Evolutionary conservation across 345 rosid species (phyloP), one percentile per base, ranked within the genome.

Genomic region (Zanthoxylum bungeanum): DNA sequence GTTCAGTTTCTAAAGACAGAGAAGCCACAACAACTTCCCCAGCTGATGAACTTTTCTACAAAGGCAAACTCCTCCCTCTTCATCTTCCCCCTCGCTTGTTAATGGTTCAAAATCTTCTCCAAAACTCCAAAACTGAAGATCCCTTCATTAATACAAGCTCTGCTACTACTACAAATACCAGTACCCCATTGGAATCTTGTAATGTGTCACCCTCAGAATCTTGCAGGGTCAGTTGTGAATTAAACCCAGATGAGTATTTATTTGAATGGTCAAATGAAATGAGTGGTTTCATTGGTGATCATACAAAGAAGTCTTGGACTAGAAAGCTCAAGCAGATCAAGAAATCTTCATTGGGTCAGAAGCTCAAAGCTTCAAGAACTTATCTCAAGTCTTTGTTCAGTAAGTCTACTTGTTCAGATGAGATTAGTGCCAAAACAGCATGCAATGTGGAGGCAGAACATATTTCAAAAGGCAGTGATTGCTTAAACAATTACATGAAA

Each of bases 1-100:
- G 82, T 60, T 82, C 85, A 65, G 58, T 81, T 70, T 73, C 88
- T 65, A 33, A 52, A 56, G 82, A 75, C 8, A 81, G 71, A 52
- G 83, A 72, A 4, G 25, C 78, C 17, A 64, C 78, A n/a, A 70
- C 78, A 14, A 66, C 83, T 55, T 85, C 83, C 28, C 94, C 97
- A 0, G 98, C 99, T 27, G 99, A 96, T 51, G 96, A 96, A 69
- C 99, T 96, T 37, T 96, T 96, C 87, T 91, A 85, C 86, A 88
- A 84, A 16, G 99, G 99, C 9, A 91, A 88, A 70, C 97, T 96
- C 75, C 96, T 96, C 30, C 99, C 99, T 75, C 99, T 96, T 34
- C 97, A 86, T 60, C 85, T 89, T 68, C 97, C 98, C 75, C 96
- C 92, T 76, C 84, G 96, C 27, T 76, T 87, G 44, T 85, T 85